A percentile compares a stretch with the other conserved stretches of the same genome.
Conservation (phyloP, 2,329 filamentous ascomycete species). For the Purpureocillium lavendulum region DNA sequence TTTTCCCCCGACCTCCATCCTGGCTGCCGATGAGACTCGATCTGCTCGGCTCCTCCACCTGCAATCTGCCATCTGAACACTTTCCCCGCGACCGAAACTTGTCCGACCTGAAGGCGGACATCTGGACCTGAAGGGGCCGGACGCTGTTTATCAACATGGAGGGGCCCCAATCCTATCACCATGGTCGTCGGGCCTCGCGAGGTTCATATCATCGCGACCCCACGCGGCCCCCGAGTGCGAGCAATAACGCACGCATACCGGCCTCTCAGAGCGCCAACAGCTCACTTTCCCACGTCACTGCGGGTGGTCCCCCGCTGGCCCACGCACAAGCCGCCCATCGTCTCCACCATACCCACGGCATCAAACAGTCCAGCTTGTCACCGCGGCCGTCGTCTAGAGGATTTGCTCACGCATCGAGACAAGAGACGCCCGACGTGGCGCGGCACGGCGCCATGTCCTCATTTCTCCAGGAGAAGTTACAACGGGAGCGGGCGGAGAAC, state of each 20-base stretch:
- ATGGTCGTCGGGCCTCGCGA: conserved; percentile 17
- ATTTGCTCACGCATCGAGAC: conserved; percentile 32
- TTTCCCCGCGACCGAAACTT: background rate
- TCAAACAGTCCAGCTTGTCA: conserved; percentile 18
- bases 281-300: conserved; percentile 29
- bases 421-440: conserved; percentile 30
- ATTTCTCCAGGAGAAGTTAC: conserved; percentile 48
- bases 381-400: conserved; percentile 30
- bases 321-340: conserved; percentile 28
- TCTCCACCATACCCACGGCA: conserved; percentile 30
- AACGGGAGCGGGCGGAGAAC: conserved; percentile 39
- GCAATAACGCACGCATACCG: conserved; percentile 30
- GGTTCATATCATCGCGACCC: conserved; percentile 29
- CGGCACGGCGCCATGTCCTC: conserved; percentile 35
- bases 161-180: conserved; percentile 6
- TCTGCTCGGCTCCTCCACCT: background rate
- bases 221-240: conserved; percentile 38
- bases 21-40: too few species aligned
- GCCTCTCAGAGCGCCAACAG: conserved; percentile 30
- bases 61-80: background rate
- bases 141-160: too few species aligned
- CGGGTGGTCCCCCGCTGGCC: conserved; percentile 23
- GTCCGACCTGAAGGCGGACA: too few species aligned
- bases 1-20: too few species aligned
- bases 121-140: too few species aligned